A percentile compares a stretch with the other conserved stretches of the same genome.
phyloP scores from a whole-genome alignment of 768 basidiomycete species.

The Suillus subaureus region DNA sequence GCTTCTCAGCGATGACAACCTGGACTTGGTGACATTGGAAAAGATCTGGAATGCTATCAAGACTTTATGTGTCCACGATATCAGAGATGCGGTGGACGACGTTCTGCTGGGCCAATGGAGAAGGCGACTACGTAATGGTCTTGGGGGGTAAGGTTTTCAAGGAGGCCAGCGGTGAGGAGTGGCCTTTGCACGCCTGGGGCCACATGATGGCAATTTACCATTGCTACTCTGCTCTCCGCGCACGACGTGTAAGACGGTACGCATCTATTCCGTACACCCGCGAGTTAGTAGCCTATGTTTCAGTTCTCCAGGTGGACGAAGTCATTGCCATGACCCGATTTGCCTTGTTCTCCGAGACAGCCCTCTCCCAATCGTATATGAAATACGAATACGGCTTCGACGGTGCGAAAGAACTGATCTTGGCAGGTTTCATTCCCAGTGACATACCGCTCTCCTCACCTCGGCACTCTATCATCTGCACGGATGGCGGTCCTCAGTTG shows the following conservation, averaged over 20 bases:
- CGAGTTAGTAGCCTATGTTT: background rate
- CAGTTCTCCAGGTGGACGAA: slow-evolving; percentile 28
- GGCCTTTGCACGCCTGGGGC: slow-evolving; percentile 40
- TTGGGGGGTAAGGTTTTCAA: slow-evolving; percentile 39
- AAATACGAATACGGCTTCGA: slow-evolving; percentile 27
- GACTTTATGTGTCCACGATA: slow-evolving; percentile 30
- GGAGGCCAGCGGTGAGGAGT: slow-evolving; percentile 24
- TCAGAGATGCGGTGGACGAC: slow-evolving; percentile 33
- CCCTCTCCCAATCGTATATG: slow-evolving; percentile 20
- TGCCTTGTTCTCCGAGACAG: slow-evolving; percentile 20
- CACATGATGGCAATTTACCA: slow-evolving; percentile 32
- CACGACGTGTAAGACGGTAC: slow-evolving; percentile 32
- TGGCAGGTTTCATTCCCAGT: slow-evolving; percentile 35
- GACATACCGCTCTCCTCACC: slow-evolving; percentile 24
- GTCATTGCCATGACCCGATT: slow-evolving; percentile 34
- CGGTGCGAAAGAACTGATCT: slow-evolving; percentile 27
- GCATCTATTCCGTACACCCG: background rate
- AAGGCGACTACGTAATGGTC: slow-evolving; percentile 31
- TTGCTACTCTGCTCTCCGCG: slow-evolving; percentile 38
- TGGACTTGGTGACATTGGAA: slow-evolving; percentile 35
- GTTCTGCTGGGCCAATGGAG: slow-evolving; percentile 29
- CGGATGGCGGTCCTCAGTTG: slow-evolving; percentile 12
- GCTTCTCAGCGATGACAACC: slow-evolving; percentile 30
- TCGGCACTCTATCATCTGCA: slow-evolving; percentile 26
- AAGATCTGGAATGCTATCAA: slow-evolving; percentile 36